phyloP scores from a whole-genome alignment of 2,329 filamentous ascomycete species.

The Stachybotrys echinatus region DNA sequence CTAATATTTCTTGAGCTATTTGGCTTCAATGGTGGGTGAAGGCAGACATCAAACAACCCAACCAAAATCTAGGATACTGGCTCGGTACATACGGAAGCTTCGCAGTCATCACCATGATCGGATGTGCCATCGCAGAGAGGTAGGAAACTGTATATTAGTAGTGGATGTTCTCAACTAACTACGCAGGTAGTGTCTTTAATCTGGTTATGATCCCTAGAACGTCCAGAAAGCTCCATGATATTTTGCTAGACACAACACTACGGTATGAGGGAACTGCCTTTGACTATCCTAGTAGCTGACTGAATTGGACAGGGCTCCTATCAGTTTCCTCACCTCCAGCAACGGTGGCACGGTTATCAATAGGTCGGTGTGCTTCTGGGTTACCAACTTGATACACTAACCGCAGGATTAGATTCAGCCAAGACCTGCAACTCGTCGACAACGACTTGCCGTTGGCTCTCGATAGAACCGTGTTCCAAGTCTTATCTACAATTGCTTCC shows the following conservation, averaged over 20 bases:
- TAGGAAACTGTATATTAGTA: too few relatives aligned
- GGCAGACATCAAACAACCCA: conserved; percentile 7
- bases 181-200: not conserved
- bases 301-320: too few relatives aligned
- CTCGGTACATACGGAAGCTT: conserved; percentile 12
- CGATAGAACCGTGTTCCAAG: conserved; percentile 15
- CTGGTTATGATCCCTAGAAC: not conserved
- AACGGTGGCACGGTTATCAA: not conserved
- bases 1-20: conserved; percentile 12
- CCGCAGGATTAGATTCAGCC: conserved; percentile 24
- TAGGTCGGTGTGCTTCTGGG: too few relatives aligned
- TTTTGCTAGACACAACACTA: not conserved
- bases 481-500: conserved; percentile 16
- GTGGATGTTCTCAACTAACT: not conserved
- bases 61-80: conserved; percentile 13
- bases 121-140: conserved; percentile 9
- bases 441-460: conserved; percentile 26
- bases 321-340: not conserved
- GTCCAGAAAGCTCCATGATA: not conserved
- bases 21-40: conserved; percentile 20
- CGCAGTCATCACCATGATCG: conserved; percentile 8
- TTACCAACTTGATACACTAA: too few relatives aligned
- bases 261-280: too few relatives aligned
- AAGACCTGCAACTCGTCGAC: conserved; percentile 33
- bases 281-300: too few relatives aligned